Evolutionary conservation across 164 flowering plant genomes (phyloP).

Genomic region (Berberis vulgaris): DNA sequence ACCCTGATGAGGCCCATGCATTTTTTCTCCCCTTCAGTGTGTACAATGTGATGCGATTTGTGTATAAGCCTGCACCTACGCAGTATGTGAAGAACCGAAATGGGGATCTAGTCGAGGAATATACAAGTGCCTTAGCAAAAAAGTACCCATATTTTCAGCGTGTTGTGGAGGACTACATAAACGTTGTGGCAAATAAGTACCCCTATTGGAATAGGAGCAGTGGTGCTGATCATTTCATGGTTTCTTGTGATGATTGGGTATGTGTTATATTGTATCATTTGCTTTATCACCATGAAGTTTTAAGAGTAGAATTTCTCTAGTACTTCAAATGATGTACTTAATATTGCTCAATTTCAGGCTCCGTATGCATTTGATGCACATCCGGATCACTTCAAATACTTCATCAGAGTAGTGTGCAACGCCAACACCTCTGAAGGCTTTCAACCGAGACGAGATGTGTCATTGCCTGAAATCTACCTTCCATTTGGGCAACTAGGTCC

Average conservation of each 20-base stretch:
- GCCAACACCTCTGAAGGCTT: constrained; percentile 24
- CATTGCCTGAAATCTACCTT: constrained; percentile 18
- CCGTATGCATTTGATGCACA: constrained; percentile 8
- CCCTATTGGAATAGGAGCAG: constrained; percentile 55
- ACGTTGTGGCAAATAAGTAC: constrained; percentile 31
- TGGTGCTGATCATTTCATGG: constrained; percentile 63
- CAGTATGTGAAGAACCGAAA: too few relatives aligned
- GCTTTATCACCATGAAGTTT: background rate
- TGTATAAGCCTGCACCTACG: too few relatives aligned
- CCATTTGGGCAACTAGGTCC: constrained; percentile 3
- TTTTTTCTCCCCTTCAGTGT: too few relatives aligned
- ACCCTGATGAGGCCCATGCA: too few relatives aligned
- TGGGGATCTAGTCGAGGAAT: too few relatives aligned
- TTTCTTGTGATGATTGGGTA: constrained; percentile 80
- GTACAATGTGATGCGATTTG: too few relatives aligned
- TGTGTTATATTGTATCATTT: background rate
- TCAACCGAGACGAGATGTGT: constrained; percentile 14
- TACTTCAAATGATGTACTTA: background rate
- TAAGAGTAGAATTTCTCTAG: background rate
- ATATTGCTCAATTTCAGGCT: constrained; percentile 10
- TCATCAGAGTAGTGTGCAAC: constrained; percentile 30
- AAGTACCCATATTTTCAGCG: constrained; percentile 11
- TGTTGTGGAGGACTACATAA: constrained; percentile 29
- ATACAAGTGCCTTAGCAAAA: too few relatives aligned
- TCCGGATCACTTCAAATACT: constrained; percentile 31